Percentiles rank a stretch among this genome's conserved stretches.
Evolutionary conservation across 1,284 basidiomycete species (phyloP).

Genomic region (Ustilago hordei): DNA sequence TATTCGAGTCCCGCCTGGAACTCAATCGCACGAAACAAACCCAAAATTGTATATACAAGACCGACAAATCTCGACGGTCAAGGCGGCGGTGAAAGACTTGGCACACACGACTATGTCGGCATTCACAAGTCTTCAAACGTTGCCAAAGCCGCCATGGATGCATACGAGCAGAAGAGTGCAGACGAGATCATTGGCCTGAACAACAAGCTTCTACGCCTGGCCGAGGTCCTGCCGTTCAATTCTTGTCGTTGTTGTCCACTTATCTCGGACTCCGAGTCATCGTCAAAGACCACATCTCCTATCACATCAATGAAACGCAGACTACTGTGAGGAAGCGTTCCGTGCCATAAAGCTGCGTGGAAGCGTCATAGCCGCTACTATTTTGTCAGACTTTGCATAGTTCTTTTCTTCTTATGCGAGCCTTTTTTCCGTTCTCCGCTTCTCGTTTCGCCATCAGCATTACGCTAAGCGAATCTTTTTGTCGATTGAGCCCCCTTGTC

Average conservation of each 20-base stretch:
- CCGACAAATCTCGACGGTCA: constrained; percentile 3
- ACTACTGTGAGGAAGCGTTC: too few relatives aligned
- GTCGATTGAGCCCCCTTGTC: too few relatives aligned
- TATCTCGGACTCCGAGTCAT: neutral
- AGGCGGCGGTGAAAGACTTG: constrained; percentile 1
- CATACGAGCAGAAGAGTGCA: constrained; percentile 10
- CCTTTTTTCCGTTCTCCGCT: too few relatives aligned
- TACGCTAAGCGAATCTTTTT: constrained; percentile 5
- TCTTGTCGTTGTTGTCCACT: neutral
- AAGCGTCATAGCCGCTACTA: too few relatives aligned
- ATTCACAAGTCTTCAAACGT: constrained; percentile 6
- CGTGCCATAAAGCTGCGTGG: too few relatives aligned
- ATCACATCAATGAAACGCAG: too few relatives aligned
- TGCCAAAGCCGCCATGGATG: constrained; percentile 4
- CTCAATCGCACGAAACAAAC: too few relatives aligned
- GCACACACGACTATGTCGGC: constrained; percentile 12
- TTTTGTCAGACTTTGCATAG: too few relatives aligned
- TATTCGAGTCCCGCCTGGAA: too few relatives aligned
- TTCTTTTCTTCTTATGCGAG: too few relatives aligned
- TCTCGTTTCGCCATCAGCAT: neutral
- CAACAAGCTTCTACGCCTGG: constrained; percentile 9
- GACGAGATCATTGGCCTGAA: constrained; percentile 9
- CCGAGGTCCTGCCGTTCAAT: neutral
- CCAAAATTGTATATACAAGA: too few relatives aligned
- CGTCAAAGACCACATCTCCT: too few relatives aligned